A percentile compares a stretch with the other conserved stretches of the same genome.
phyloP scores from a whole-genome alignment of 495 filamentous ascomycete genomes.

The Aspergillus bertholletiae region DNA sequence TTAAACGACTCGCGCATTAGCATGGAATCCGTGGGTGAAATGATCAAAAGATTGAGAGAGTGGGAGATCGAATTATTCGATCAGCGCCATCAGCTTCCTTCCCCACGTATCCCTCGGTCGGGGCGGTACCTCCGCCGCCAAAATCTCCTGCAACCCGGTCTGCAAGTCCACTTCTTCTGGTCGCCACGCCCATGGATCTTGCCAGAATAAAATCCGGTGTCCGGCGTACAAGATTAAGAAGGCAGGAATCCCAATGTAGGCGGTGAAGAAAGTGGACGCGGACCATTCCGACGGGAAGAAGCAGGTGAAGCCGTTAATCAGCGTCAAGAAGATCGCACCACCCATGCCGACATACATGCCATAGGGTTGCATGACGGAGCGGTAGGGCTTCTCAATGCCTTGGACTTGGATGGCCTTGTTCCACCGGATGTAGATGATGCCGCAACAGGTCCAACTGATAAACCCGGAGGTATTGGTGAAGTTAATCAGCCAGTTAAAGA shows the following conservation, averaged over 20 bases:
- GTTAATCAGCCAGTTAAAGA: slow-evolving; percentile 57
- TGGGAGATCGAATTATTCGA: too few species aligned
- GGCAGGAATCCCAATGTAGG: slow-evolving; percentile 61
- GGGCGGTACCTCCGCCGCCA: slow-evolving; percentile 47
- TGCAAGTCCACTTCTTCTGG: slow-evolving; percentile 54
- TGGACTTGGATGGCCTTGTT: slow-evolving; percentile 49
- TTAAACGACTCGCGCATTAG: neutral
- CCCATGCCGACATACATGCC: slow-evolving; percentile 46
- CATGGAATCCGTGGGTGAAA: neutral
- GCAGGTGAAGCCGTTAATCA: slow-evolving; percentile 62
- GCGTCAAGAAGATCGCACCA: slow-evolving; percentile 45
- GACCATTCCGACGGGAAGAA: slow-evolving; percentile 57
- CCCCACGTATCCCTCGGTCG: slow-evolving; percentile 29
- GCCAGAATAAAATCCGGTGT: slow-evolving; percentile 42
- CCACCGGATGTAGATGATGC: slow-evolving; percentile 59
- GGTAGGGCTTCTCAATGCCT: slow-evolving; percentile 52
- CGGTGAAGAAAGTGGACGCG: slow-evolving; percentile 52
- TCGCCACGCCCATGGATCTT: slow-evolving; percentile 51
- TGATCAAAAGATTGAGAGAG: too few species aligned
- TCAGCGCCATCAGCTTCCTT: slow-evolving; percentile 25
- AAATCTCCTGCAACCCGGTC: slow-evolving; percentile 50
- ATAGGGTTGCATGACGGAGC: slow-evolving; percentile 50
- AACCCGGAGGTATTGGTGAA: slow-evolving; percentile 58
- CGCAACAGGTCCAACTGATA: slow-evolving; percentile 60
- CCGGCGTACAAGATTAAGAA: slow-evolving; percentile 55